phyloP scores from a whole-genome alignment of 768 basidiomycete genomes.

The Pluteus cervinus region DNA sequence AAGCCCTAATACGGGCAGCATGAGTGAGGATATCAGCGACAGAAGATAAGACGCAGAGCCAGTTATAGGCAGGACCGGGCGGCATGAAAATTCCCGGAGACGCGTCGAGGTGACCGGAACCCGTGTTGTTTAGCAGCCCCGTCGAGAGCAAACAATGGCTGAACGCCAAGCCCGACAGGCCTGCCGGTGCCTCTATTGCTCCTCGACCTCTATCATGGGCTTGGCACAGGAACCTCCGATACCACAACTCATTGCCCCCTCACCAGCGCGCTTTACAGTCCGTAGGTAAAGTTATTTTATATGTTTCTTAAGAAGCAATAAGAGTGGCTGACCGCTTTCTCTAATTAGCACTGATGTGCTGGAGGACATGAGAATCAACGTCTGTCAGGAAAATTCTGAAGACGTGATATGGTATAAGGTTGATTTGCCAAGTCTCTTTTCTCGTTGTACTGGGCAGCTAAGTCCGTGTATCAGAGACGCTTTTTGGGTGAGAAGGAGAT shows the following conservation, averaged over 20 bases:
- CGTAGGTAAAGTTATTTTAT: slow-evolving; percentile 21
- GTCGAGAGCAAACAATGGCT: background rate
- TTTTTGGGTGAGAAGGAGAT: slow-evolving; percentile 71
- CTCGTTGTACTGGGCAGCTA: slow-evolving; percentile 5
- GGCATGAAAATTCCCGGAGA: too few species aligned
- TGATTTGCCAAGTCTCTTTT: slow-evolving; percentile 10
- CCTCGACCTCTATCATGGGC: too few species aligned
- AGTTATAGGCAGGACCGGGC: slow-evolving; percentile 64
- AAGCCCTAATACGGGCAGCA: slow-evolving; percentile 53
- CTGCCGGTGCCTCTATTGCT: too few species aligned
- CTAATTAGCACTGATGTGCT: slow-evolving; percentile 66
- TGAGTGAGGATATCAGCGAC: slow-evolving; percentile 54
- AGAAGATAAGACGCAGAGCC: slow-evolving; percentile 62
- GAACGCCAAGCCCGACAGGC: too few species aligned
- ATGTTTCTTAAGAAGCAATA: background rate
- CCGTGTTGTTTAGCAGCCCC: too few species aligned
- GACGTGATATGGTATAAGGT: slow-evolving; percentile 75
- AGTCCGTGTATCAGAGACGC: slow-evolving; percentile 50
- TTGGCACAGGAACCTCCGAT: slow-evolving; percentile 2
- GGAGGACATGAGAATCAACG: slow-evolving; percentile 59
- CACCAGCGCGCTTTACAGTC: slow-evolving; percentile 19
- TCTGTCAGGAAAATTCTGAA: slow-evolving; percentile 49
- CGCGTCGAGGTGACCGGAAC: too few species aligned
- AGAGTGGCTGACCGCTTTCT: slow-evolving; percentile 1
- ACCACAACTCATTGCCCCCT: background rate